phyloP scores from a whole-genome alignment of 768 basidiomycete species.

The Amanita rimosa region DNA sequence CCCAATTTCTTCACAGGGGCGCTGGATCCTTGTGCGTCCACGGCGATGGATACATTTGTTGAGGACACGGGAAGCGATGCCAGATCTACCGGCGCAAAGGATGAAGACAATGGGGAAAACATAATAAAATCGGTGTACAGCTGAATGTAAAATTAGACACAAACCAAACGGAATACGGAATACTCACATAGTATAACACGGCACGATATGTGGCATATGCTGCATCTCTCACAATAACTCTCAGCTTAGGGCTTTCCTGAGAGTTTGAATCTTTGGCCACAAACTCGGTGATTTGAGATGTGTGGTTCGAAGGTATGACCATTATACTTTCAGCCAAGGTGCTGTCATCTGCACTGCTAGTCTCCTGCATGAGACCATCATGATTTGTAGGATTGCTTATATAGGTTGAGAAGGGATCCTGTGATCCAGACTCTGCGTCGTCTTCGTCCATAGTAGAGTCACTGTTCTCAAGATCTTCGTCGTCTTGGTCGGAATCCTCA shows the following conservation, averaged over 20 bases:
- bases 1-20: slow-evolving; percentile 10
- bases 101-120: slow-evolving; percentile 77
- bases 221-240: slow-evolving; percentile 37
- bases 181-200: slow-evolving; percentile 64
- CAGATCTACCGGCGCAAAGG: slow-evolving; percentile 28
- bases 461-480: slow-evolving; percentile 15
- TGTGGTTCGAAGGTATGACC: background rate
- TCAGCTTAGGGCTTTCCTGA: slow-evolving; percentile 9
- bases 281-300: background rate
- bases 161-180: background rate
- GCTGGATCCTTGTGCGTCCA: slow-evolving; percentile 19
- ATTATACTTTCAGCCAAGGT: background rate
- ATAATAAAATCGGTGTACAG: slow-evolving; percentile 78
- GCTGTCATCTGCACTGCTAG: background rate
- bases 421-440: background rate
- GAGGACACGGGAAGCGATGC: slow-evolving; percentile 16
- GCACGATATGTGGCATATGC: slow-evolving; percentile 34
- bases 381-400: background rate
- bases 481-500: slow-evolving; percentile 40
- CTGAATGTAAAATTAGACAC: slow-evolving; percentile 22
- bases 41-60: slow-evolving; percentile 15
- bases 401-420: background rate
- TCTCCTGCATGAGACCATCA: background rate
- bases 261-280: background rate
- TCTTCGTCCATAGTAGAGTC: slow-evolving; percentile 2